Percentiles rank a stretch among this genome's conserved stretches.
Conservation (phyloP, 2,329 filamentous ascomycete genomes). For the Rhynchosporium agropyri region DNA sequence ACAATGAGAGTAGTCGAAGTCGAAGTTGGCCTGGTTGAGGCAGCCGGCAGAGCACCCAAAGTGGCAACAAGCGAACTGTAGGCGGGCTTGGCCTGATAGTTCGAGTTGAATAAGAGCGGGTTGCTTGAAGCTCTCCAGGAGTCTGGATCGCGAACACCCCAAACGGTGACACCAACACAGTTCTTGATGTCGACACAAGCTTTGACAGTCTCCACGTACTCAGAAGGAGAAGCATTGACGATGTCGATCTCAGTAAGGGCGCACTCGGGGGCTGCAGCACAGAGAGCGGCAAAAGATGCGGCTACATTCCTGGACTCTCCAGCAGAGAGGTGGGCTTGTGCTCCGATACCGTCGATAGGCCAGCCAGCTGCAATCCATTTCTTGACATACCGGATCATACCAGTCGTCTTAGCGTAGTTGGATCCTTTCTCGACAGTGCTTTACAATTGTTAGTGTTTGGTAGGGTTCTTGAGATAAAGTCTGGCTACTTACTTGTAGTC, state of each 20-base stretch:
- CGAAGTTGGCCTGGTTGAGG: neutral
- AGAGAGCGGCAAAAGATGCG: slow-evolving; percentile 51
- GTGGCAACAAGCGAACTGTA: slow-evolving; percentile 46
- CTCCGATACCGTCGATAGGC: slow-evolving; percentile 65
- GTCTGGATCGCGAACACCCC: slow-evolving; percentile 53
- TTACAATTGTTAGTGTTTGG: neutral
- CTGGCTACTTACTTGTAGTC: slow-evolving; percentile 56
- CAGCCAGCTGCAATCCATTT: slow-evolving; percentile 64
- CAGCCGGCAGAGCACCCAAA: slow-evolving; percentile 23
- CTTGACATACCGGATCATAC: slow-evolving; percentile 61
- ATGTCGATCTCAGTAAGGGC: slow-evolving; percentile 73
- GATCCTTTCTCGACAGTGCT: slow-evolving; percentile 41
- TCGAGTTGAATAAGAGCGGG: slow-evolving; percentile 57
- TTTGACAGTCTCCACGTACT: slow-evolving; percentile 35
- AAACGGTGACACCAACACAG: slow-evolving; percentile 43
- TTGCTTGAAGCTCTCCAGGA: slow-evolving; percentile 53
- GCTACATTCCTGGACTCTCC: slow-evolving; percentile 27
- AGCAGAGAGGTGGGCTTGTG: slow-evolving; percentile 39
- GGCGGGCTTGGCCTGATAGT: slow-evolving; percentile 53
- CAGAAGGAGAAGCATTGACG: slow-evolving; percentile 51
- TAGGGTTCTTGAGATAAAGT: no score
- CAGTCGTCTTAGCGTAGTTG: slow-evolving; percentile 57
- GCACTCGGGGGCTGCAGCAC: slow-evolving; percentile 59
- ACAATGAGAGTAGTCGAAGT: neutral
- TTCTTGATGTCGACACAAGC: slow-evolving; percentile 40